Evolutionary conservation across 306 rosid species (phyloP).

Genomic region (Dryas alaskensis): DNA sequence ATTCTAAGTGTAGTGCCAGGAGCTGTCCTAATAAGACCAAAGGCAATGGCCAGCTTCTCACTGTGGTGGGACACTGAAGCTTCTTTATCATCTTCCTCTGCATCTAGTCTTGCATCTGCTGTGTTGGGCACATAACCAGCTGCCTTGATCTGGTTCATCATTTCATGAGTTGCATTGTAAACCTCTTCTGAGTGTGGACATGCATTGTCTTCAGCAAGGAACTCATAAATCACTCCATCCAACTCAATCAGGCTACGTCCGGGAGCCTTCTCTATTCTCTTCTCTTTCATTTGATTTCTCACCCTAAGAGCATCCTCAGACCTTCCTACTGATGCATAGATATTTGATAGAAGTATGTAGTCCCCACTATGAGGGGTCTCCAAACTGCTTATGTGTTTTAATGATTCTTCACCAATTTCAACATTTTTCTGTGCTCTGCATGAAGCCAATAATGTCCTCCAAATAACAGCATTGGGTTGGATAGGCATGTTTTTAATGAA

Average conservation of each 20-base stretch:
- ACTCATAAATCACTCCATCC: slow-evolving; percentile 51
- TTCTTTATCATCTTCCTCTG: slow-evolving; percentile 56
- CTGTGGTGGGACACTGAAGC: slow-evolving; percentile 60
- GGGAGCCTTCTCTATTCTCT: slow-evolving; percentile 50
- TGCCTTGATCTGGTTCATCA: slow-evolving; percentile 45
- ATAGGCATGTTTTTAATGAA: slow-evolving; percentile 50
- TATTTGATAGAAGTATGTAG: slow-evolving; percentile 55
- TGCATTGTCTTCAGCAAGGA: slow-evolving; percentile 52
- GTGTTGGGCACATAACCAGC: slow-evolving; percentile 55
- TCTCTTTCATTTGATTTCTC: slow-evolving; percentile 48
- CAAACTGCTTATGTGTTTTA: slow-evolving; percentile 36
- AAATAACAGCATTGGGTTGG: slow-evolving; percentile 51
- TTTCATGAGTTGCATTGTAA: slow-evolving; percentile 46
- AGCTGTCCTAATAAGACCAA: slow-evolving; percentile 46
- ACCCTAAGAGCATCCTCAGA: slow-evolving; percentile 44
- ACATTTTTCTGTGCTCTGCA: slow-evolving; percentile 52
- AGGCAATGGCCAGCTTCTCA: slow-evolving; percentile 69
- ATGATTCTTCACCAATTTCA: slow-evolving; percentile 48
- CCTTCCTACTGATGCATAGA: slow-evolving; percentile 50
- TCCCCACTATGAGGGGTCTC: slow-evolving; percentile 63
- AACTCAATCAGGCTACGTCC: slow-evolving; percentile 63
- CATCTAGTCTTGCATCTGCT: slow-evolving; percentile 58
- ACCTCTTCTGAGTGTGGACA: slow-evolving; percentile 48
- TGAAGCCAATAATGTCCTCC: slow-evolving; percentile 69
- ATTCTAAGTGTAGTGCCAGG: slow-evolving; percentile 51